phyloP scores from a whole-genome alignment of 75 land plant genomes.

The Adiantum capillusveneris region DNA sequence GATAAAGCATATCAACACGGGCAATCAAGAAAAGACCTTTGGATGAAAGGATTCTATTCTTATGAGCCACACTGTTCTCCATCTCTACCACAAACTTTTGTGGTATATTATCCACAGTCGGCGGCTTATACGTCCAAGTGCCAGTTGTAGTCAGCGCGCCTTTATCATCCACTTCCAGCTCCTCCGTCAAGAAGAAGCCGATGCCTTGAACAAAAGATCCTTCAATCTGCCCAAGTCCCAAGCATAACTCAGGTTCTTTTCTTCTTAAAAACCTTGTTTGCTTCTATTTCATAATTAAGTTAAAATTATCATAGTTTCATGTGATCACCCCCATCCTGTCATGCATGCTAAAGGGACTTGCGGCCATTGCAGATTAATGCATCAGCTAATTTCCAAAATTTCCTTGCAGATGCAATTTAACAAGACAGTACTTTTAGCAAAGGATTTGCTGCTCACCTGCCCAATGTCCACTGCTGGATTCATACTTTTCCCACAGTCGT shows the following conservation, averaged over 20 bases:
- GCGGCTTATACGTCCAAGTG: slow-evolving; percentile 92
- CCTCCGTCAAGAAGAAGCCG: slow-evolving; percentile 76
- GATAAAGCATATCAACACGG: too few relatives aligned
- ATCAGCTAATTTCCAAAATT: too few relatives aligned
- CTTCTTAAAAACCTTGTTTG: background rate
- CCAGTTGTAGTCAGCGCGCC: slow-evolving; percentile 57
- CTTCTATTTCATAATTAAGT: background rate
- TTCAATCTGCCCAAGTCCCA: too few relatives aligned
- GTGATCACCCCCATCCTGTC: too few relatives aligned
- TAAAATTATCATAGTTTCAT: too few relatives aligned
- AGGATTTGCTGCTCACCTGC: slow-evolving; percentile 77
- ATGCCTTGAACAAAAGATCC: slow-evolving; percentile 95
- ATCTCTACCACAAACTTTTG: slow-evolving; percentile 66
- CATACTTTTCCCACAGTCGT: slow-evolving; percentile 84
- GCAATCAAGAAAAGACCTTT: too few relatives aligned
- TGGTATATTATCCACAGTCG: slow-evolving; percentile 79
- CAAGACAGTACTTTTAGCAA: too few relatives aligned
- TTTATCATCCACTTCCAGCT: slow-evolving; percentile 36
- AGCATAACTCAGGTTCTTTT: background rate
- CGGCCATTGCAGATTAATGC: too few relatives aligned
- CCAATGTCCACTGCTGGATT: slow-evolving; percentile 96
- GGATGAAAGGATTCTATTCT: slow-evolving; percentile 71
- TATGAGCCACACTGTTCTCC: slow-evolving; percentile 66
- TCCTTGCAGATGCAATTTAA: too few relatives aligned
- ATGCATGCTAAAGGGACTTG: too few relatives aligned